These are phyloP conservation scores for Basidiobolus meristosporus DNA, from an alignment of 371 early-diverging fungal genomes.

Conservation along the genomic window DNA sequence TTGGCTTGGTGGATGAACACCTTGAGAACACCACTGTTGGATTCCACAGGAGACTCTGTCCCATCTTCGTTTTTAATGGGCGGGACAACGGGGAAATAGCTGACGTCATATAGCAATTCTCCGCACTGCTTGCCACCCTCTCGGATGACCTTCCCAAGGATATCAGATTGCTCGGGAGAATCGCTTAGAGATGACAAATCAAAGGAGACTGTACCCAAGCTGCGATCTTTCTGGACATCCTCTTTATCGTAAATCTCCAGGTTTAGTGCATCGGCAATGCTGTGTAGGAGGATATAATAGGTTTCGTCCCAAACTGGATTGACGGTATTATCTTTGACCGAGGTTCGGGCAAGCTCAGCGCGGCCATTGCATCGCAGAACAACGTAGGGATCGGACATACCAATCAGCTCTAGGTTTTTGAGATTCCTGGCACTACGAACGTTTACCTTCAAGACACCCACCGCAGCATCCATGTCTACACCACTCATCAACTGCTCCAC, in stretches of 20 bases:
- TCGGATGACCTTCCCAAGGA: no score
- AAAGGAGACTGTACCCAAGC: constrained; percentile 31
- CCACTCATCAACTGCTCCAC: constrained; percentile 65
- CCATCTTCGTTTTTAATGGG: constrained; percentile 3
- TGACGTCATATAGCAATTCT: constrained; percentile 1
- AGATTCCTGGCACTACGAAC: constrained; percentile 57
- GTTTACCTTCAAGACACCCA: constrained; percentile 71
- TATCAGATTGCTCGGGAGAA: no score
- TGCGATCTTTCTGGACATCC: constrained; percentile 33
- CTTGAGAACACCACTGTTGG: constrained; percentile 25
- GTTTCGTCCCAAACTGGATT: constrained; percentile 81
- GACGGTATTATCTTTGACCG: no score
- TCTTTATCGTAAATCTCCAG: constrained; percentile 63
- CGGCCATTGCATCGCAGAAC: constrained; percentile 1
- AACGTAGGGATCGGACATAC: constrained; percentile 2
- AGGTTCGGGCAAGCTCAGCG: no score
- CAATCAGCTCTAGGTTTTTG: constrained; percentile 47
- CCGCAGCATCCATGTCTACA: constrained; percentile 31
- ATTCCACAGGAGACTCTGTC: no score
- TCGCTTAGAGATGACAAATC: background rate
- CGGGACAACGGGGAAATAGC: constrained; percentile 4
- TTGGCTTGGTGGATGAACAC: constrained; percentile 28
- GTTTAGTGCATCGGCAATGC: constrained; percentile 35
- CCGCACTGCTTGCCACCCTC: constrained; percentile 4
- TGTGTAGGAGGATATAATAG: constrained; percentile 45